These are phyloP conservation scores for Mrakia blollopis DNA, from an alignment of 768 basidiomycete genomes.

Conservation along the genomic window DNA sequence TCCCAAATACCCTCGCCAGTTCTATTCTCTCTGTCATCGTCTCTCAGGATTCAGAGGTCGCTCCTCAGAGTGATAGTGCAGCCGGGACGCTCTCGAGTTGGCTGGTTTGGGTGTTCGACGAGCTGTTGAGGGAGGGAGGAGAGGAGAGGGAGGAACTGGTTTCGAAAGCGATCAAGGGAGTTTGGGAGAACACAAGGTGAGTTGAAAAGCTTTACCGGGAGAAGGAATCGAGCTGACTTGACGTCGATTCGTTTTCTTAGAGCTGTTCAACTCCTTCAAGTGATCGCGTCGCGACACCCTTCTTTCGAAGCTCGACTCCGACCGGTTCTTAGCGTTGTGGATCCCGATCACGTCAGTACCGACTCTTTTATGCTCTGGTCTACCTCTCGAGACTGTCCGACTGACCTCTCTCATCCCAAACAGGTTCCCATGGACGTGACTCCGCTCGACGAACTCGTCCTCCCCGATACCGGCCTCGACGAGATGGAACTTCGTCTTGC, in stretches of 20 bases:
- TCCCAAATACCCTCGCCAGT: slow-evolving; percentile 1
- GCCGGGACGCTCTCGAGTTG: slow-evolving; percentile 12
- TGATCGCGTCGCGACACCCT: slow-evolving; percentile 5
- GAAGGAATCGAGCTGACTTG: not conserved
- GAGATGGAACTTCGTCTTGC: slow-evolving; percentile 24
- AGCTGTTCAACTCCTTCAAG: slow-evolving; percentile 10
- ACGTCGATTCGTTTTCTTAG: not conserved
- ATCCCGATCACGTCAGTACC: slow-evolving; percentile 5
- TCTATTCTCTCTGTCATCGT: not conserved
- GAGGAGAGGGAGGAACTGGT: slow-evolving; percentile 1
- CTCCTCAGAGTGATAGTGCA: not conserved
- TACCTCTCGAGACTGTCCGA: no score
- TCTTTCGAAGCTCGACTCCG: not conserved
- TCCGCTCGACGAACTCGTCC: not conserved
- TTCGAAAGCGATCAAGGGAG: slow-evolving; percentile 8
- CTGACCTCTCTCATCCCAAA: not conserved
- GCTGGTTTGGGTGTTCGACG: slow-evolving; percentile 27
- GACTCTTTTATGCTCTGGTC: not conserved
- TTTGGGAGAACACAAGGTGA: slow-evolving; percentile 16
- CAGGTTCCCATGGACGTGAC: slow-evolving; percentile 8
- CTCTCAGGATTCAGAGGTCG: no score
- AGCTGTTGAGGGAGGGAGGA: not conserved
- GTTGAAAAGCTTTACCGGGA: not conserved
- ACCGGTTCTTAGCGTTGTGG: slow-evolving; percentile 7
- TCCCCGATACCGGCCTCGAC: slow-evolving; percentile 7